phyloP scores from a whole-genome alignment of 2,329 filamentous ascomycete genomes.

The Bipolaris cookei region DNA sequence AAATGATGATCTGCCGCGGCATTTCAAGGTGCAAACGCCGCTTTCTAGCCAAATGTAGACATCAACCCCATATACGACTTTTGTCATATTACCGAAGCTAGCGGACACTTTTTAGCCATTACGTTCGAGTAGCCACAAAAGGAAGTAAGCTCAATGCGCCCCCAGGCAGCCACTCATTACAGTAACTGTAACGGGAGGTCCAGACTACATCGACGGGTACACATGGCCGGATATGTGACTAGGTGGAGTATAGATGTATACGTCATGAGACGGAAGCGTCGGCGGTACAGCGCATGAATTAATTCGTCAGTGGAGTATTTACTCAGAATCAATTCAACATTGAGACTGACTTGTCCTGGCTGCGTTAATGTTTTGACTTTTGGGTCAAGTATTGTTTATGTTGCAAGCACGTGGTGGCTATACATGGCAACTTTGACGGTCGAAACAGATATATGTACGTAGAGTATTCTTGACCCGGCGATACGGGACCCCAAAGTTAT shows the following conservation, averaged over 20 bases:
- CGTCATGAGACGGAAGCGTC: constrained; percentile 12
- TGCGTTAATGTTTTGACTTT: neutral
- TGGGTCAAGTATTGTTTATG: neutral
- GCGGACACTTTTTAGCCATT: neutral
- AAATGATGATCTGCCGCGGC: neutral
- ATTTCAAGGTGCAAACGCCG: neutral
- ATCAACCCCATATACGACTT: constrained; percentile 2
- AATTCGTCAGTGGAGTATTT: neutral
- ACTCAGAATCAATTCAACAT: neutral
- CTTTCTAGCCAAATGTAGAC: neutral
- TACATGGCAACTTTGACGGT: neutral
- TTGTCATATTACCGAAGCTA: constrained; percentile 8
- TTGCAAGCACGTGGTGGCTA: neutral
- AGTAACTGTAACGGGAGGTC: constrained; percentile 1
- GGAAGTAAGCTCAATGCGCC: neutral
- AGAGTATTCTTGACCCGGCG: neutral
- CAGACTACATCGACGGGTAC: constrained; percentile 2
- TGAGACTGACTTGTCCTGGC: constrained; percentile 1
- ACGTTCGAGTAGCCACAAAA: constrained; percentile 3
- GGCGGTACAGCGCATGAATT: constrained; percentile 5
- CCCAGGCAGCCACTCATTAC: constrained; percentile 4
- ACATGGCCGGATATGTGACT: constrained; percentile 1
- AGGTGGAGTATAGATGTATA: constrained; percentile 1
- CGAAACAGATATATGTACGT: neutral
- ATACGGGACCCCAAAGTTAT: constrained; percentile 11